Evolutionary conservation across 495 filamentous ascomycete genomes (phyloP).

Genomic region (Penicillium cosmopolitanum): DNA sequence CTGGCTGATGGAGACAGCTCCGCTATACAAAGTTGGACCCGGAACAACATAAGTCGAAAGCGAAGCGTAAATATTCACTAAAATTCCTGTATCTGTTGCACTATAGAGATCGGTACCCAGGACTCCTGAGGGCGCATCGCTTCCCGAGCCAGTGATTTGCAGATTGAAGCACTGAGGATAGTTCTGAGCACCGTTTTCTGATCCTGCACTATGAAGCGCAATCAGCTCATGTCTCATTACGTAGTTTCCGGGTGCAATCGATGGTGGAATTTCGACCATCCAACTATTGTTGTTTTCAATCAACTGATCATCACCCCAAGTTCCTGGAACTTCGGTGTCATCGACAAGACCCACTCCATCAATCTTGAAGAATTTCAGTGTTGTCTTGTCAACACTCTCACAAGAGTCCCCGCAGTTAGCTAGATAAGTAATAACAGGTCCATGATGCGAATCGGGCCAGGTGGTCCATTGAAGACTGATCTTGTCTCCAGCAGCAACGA

Average conservation of each 20-base stretch:
- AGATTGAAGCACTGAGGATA: conserved; percentile 81
- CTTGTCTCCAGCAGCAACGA: conserved; percentile 55
- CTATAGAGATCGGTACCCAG: conserved; percentile 63
- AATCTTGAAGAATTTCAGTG: conserved; percentile 77
- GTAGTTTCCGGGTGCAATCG: conserved; percentile 70
- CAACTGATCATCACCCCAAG: conserved; percentile 68
- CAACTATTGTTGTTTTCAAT: conserved; percentile 66
- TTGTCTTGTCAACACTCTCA: conserved; percentile 61
- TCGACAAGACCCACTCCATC: conserved; percentile 60
- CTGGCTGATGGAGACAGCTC: conserved; percentile 31
- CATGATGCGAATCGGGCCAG: conserved; percentile 69
- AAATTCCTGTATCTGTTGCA: conserved; percentile 61
- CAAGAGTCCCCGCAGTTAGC: conserved; percentile 68
- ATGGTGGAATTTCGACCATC: conserved; percentile 66
- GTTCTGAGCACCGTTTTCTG: conserved; percentile 66
- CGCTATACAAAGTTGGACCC: conserved; percentile 47
- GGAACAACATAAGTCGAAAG: conserved; percentile 53
- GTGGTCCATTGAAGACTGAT: conserved; percentile 65
- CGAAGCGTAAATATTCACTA: conserved; percentile 61
- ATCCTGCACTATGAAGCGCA: conserved; percentile 65
- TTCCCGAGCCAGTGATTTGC: conserved; percentile 65
- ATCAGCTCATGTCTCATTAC: conserved; percentile 80
- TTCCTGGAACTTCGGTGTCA: conserved; percentile 51
- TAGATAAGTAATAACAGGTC: conserved; percentile 74
- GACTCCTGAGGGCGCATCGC: conserved; percentile 57